These are phyloP conservation scores for Aspergillus nanangensis DNA, from an alignment of 495 filamentous ascomycete species.

Conservation along the genomic window DNA sequence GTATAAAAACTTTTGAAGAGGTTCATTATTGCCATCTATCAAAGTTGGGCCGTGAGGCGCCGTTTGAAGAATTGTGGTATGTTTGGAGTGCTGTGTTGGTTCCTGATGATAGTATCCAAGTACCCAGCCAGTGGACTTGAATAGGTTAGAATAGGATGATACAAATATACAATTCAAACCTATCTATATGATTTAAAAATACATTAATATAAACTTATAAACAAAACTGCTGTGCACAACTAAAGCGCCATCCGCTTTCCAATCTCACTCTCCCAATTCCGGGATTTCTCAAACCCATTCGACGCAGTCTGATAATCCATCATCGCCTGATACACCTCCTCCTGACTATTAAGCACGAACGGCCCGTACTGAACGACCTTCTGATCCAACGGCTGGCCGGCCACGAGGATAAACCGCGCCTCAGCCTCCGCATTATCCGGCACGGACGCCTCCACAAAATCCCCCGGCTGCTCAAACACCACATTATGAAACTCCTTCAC, in stretches of 20 bases:
- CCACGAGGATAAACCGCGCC: slow-evolving; percentile 71
- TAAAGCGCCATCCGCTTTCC: slow-evolving; percentile 69
- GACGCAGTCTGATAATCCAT: slow-evolving; percentile 76
- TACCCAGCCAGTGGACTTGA: too few species aligned
- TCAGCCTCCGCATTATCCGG: slow-evolving; percentile 61
- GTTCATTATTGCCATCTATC: too few species aligned
- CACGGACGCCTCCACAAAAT: slow-evolving; percentile 66
- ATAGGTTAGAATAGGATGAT: too few species aligned
- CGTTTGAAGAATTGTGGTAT: too few species aligned
- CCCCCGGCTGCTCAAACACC: slow-evolving; percentile 78
- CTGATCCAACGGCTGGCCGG: slow-evolving; percentile 84
- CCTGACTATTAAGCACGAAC: slow-evolving; percentile 79
- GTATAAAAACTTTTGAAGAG: too few species aligned
- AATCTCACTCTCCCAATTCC: slow-evolving; percentile 87
- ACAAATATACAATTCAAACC: too few species aligned
- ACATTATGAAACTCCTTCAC: slow-evolving; percentile 81
- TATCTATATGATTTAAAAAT: too few species aligned
- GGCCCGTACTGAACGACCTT: slow-evolving; percentile 94
- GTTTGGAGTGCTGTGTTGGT: too few species aligned
- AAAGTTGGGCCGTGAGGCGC: too few species aligned
- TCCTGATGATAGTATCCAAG: too few species aligned
- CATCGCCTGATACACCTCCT: slow-evolving; percentile 89
- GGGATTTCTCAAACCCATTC: slow-evolving; percentile 88
- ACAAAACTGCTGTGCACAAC: not conserved
- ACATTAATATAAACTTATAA: not conserved